Conservation (phyloP, 2,329 filamentous ascomycete genomes). For the Phyllosticta citribraziliensis region DNA sequence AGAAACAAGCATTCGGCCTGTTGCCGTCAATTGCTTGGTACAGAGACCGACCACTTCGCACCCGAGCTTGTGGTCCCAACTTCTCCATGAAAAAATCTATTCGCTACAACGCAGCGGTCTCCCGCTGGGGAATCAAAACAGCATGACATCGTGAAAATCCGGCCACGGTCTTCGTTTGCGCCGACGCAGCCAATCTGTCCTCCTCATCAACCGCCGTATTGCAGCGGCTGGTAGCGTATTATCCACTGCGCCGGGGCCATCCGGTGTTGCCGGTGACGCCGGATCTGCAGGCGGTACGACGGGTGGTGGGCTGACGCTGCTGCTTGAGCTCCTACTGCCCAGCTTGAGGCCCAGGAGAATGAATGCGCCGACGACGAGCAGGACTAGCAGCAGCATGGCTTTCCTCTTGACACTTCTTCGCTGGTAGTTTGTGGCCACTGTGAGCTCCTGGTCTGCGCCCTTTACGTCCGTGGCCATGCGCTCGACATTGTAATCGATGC, state of each 20-base stretch:
- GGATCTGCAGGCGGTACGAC: conserved; percentile 2
- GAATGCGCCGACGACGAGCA: conserved; percentile 78
- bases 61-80: neutral
- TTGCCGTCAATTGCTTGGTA: neutral
- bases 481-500: conserved; percentile 79
- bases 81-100: neutral
- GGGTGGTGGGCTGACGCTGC: conserved; percentile 1
- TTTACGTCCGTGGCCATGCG: conserved; percentile 91
- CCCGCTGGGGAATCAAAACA: neutral
- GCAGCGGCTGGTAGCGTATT: neutral
- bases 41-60: neutral
- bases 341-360: conserved; percentile 73
- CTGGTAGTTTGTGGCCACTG: conserved; percentile 80
- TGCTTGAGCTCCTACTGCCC: conserved; percentile 22
- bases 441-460: conserved; percentile 83
- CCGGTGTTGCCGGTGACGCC: neutral
- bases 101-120: neutral
- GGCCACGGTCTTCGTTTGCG: conserved; percentile 4
- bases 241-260: neutral
- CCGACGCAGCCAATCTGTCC: conserved; percentile 4
- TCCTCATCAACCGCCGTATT: neutral
- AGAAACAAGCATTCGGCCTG: neutral
- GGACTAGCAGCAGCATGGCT: conserved; percentile 76
- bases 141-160: conserved; percentile 4
- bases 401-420: conserved; percentile 81